Evolutionary conservation across 2,329 filamentous ascomycete genomes (phyloP).

Genomic region (Nothopassalora personata): DNA sequence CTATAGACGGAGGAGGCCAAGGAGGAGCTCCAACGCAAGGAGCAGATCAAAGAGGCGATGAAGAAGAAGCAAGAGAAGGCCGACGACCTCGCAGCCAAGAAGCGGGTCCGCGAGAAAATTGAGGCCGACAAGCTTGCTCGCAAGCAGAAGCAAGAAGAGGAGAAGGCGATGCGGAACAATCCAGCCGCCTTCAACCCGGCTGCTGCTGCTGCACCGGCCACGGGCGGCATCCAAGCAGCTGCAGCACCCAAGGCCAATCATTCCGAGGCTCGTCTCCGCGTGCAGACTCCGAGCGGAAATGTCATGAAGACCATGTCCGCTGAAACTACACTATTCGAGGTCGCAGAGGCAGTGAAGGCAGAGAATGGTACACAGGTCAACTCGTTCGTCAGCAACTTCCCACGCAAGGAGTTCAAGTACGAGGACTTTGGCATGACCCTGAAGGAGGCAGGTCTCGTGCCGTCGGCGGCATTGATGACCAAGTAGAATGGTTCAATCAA

Average conservation of each 20-base stretch:
- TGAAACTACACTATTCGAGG: slow-evolving; percentile 88
- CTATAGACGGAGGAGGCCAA: slow-evolving; percentile 67
- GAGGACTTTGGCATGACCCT: slow-evolving; percentile 82
- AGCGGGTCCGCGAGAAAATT: slow-evolving; percentile 86
- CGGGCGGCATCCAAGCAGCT: slow-evolving; percentile 25
- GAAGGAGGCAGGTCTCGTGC: slow-evolving; percentile 84
- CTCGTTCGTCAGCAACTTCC: slow-evolving; percentile 82
- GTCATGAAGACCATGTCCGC: slow-evolving; percentile 83
- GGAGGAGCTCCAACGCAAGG: slow-evolving; percentile 80
- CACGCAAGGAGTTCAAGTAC: slow-evolving; percentile 67
- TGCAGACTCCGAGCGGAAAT: slow-evolving; percentile 72
- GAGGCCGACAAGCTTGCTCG: slow-evolving; percentile 90
- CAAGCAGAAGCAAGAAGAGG: slow-evolving; percentile 74
- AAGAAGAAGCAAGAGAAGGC: slow-evolving; percentile 83
- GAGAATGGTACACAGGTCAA: slow-evolving; percentile 66
- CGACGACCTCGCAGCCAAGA: slow-evolving; percentile 79
- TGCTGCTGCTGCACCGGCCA: slow-evolving; percentile 42
- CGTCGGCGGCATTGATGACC: slow-evolving; percentile 68
- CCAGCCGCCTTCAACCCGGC: slow-evolving; percentile 49
- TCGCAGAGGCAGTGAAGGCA: slow-evolving; percentile 67
- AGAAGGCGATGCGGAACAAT: slow-evolving; percentile 84
- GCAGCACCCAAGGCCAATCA: slow-evolving; percentile 60
- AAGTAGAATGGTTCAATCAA: not conserved
- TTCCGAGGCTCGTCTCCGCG: slow-evolving; percentile 71
- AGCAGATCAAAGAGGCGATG: slow-evolving; percentile 85